phyloP scores from a whole-genome alignment of 2,329 filamentous ascomycete genomes.

The Neonectria coccinea region DNA sequence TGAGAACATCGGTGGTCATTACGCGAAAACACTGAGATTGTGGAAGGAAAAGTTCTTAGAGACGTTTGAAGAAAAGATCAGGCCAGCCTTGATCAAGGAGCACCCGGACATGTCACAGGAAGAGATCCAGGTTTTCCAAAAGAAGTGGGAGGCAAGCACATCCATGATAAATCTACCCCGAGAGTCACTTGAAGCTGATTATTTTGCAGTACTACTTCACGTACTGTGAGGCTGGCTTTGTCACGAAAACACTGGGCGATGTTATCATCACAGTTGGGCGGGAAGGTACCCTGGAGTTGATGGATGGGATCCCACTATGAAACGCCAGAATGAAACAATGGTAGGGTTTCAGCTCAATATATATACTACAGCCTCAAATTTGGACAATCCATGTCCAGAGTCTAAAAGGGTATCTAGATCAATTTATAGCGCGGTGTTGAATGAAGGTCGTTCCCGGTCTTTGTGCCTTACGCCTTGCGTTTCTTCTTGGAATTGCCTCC shows the following conservation, averaged over 20 bases:
- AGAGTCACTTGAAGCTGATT: conserved; percentile 24
- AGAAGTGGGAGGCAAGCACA: conserved; percentile 74
- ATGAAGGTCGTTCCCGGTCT: not conserved
- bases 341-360: no score
- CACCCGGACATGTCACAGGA: conserved; percentile 70
- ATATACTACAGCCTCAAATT: not conserved
- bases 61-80: conserved; percentile 71
- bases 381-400: not conserved
- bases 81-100: conserved; percentile 68
- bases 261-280: conserved; percentile 77
- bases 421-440: conserved; percentile 11
- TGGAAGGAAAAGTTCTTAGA: conserved; percentile 76
- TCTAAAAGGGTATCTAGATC: conserved; percentile 39
- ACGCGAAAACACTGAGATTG: conserved; percentile 74
- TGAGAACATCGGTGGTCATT: conserved; percentile 81
- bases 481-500: conserved; percentile 58
- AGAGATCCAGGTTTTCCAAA: conserved; percentile 74
- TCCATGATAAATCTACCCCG: not conserved
- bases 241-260: conserved; percentile 78
- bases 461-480: conserved; percentile 46
- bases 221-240: conserved; percentile 80
- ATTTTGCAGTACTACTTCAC: conserved; percentile 75
- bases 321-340: not conserved
- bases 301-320: conserved; percentile 75
- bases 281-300: conserved; percentile 74